phyloP scores from a whole-genome alignment of 208 protist species.

The Novymonas esmeraldas region DNA sequence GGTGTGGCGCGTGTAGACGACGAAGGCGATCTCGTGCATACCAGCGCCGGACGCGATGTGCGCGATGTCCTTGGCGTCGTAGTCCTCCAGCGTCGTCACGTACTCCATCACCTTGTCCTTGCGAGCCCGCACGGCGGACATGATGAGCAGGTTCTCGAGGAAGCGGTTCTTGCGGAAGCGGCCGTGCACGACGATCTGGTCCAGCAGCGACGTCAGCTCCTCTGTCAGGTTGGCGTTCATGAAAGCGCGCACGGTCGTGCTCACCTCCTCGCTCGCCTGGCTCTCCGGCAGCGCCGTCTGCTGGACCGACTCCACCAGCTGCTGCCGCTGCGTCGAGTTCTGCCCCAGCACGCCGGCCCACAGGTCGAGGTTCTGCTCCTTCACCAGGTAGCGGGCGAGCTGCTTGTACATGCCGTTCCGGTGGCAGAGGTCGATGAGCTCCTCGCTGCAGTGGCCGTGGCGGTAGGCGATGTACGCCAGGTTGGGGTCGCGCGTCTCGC shows the following conservation, averaged over 20 bases:
- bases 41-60: slow-evolving; percentile 92
- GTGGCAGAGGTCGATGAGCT: slow-evolving; percentile 97
- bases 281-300: slow-evolving; percentile 98
- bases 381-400: slow-evolving; percentile 98
- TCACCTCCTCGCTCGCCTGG: slow-evolving; percentile 97
- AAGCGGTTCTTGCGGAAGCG: slow-evolving; percentile 98
- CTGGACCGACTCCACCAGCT: slow-evolving; percentile 98
- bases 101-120: slow-evolving; percentile 98
- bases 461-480: slow-evolving; percentile 98
- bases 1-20: slow-evolving; percentile 98
- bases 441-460: slow-evolving; percentile 95
- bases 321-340: slow-evolving; percentile 89
- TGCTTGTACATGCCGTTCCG: slow-evolving; percentile 98
- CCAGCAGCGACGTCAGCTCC: slow-evolving; percentile 99
- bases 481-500: slow-evolving; percentile 99
- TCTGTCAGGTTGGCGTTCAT: slow-evolving; percentile 99
- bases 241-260: slow-evolving; percentile 98
- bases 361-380: slow-evolving; percentile 96
- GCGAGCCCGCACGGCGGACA: slow-evolving; percentile 98
- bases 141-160: slow-evolving; percentile 99
- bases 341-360: slow-evolving; percentile 96
- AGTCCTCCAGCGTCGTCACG: slow-evolving; percentile 98
- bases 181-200: slow-evolving; percentile 99
- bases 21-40: slow-evolving; percentile 99
- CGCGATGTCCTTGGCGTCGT: slow-evolving; percentile 98